These are phyloP conservation scores for Chlamydomonas sphaeroides DNA, from an alignment of 139 green algal genomes.

Conservation along the genomic window DNA sequence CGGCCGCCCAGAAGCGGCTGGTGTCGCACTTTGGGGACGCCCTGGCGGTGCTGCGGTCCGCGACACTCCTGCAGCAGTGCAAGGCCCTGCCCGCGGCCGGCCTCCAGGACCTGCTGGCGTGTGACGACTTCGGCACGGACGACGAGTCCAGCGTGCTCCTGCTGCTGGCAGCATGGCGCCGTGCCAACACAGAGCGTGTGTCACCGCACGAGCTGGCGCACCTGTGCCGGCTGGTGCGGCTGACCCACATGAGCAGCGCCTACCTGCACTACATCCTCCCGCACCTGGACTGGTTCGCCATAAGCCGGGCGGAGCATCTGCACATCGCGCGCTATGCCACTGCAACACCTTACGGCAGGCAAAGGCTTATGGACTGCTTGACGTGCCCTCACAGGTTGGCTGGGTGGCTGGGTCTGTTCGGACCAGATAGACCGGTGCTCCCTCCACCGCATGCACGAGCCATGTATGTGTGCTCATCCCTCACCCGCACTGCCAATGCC, in stretches of 20 bases:
- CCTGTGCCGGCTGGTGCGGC: conserved; percentile 3
- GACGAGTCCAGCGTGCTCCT: conserved; percentile 13
- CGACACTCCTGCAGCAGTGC: not conserved
- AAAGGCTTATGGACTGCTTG: no score
- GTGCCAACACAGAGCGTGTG: no score
- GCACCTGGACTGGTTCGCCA: no score
- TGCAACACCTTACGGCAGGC: no score
- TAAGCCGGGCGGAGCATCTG: no score
- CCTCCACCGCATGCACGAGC: no score
- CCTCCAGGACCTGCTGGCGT: conserved; percentile 15
- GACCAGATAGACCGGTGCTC: no score
- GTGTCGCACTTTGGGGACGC: not conserved
- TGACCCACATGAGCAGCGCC: not conserved
- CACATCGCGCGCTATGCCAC: no score
- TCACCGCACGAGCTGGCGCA: not conserved
- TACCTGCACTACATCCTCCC: conserved; percentile 2
- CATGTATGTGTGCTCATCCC: no score
- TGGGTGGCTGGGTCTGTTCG: no score
- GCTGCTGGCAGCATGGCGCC: not conserved
- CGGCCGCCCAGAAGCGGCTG: not conserved
- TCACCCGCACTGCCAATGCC: no score
- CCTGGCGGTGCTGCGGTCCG: not conserved
- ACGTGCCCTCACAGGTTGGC: no score
- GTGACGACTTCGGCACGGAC: conserved; percentile 18
- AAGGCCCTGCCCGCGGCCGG: not conserved